Evolutionary conservation across 1,284 basidiomycete species (phyloP).

Genomic region (Malassezia restricta): DNA sequence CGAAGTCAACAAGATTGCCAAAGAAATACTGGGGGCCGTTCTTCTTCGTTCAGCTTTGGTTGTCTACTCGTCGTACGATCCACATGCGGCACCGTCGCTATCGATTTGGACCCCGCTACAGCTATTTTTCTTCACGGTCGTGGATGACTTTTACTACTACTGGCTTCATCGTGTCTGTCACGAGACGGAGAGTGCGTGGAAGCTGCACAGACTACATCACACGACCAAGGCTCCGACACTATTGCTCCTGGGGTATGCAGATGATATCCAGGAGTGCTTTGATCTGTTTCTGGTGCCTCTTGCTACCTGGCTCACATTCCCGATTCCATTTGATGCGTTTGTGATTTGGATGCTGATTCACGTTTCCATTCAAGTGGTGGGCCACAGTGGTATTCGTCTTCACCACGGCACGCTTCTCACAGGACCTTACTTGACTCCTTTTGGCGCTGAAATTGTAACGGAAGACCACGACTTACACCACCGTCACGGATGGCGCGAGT

Average conservation of each 20-base stretch:
- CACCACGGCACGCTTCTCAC: conserved; percentile 30
- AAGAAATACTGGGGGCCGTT: conserved; percentile 17
- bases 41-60: conserved; percentile 4
- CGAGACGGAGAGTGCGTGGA: conserved; percentile 24
- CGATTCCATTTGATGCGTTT: conserved; percentile 24
- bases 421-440: conserved; percentile 19
- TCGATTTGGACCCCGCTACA: conserved; percentile 20
- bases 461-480: conserved; percentile 47
- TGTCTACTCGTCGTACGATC: conserved; percentile 17
- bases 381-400: conserved; percentile 33
- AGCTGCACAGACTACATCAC: conserved; percentile 27
- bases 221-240: conserved; percentile 34
- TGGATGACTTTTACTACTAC: conserved; percentile 37
- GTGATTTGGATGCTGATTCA: conserved; percentile 23
- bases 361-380: conserved; percentile 30
- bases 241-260: conserved; percentile 27
- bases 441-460: conserved; percentile 27
- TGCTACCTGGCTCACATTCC: conserved; percentile 22
- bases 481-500: conserved; percentile 32
- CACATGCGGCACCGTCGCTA: conserved; percentile 4
- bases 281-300: conserved; percentile 32
- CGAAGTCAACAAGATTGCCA: conserved; percentile 11
- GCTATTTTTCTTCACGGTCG: conserved; percentile 17
- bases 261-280: conserved; percentile 30
- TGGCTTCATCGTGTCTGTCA: conserved; percentile 36